Conservation (phyloP, 345 rosid species). For the Erodium maritimum region DNA sequence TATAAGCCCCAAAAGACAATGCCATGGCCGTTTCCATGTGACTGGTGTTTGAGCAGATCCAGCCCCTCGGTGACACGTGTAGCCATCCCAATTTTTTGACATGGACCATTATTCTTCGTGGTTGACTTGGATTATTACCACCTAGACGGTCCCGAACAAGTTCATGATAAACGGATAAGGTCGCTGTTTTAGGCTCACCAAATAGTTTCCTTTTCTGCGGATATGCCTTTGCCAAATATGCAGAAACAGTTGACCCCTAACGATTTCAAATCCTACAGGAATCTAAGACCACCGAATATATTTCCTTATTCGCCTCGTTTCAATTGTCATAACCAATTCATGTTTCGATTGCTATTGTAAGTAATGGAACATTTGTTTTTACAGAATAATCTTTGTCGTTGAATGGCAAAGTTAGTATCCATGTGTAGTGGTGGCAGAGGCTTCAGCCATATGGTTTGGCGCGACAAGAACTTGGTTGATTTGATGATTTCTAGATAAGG, state of each 20-base stretch:
- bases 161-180: background rate
- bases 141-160: no score
- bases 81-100: background rate
- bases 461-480: background rate
- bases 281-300: no score
- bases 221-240: background rate
- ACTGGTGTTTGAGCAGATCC: background rate
- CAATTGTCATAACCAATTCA: no score
- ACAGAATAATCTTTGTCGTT: no score
- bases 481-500: background rate
- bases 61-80: background rate
- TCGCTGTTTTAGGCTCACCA: background rate
- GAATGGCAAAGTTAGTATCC: background rate
- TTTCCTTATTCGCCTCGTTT: no score
- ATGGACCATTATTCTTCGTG: no score
- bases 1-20: background rate
- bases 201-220: background rate
- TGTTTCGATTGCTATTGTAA: no score
- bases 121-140: no score
- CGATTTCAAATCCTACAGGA: no score
- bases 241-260: no score
- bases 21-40: background rate
- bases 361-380: no score
- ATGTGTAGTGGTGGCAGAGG: background rate
- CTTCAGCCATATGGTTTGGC: background rate